Evolutionary conservation across 352 stramenopile genomes (phyloP).

Genomic region (Globisporangium takayamanum): DNA sequence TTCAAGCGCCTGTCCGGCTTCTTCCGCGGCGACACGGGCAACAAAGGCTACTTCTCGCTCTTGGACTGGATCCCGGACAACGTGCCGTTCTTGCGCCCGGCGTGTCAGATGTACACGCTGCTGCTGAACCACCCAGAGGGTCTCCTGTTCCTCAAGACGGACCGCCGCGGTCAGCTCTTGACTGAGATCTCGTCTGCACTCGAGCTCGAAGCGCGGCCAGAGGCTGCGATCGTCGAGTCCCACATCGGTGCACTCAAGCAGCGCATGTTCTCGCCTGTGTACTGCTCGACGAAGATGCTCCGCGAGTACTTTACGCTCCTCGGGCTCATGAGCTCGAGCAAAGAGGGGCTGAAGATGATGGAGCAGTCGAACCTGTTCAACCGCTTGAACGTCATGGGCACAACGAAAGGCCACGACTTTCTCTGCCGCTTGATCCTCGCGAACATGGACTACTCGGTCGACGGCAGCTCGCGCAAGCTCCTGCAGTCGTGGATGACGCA

Average conservation of each 20-base stretch:
- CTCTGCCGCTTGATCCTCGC: slow-evolving; percentile 83
- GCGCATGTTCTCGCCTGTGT: slow-evolving; percentile 86
- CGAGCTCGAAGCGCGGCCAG: slow-evolving; percentile 75
- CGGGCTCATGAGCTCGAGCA: slow-evolving; percentile 86
- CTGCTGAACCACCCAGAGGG: slow-evolving; percentile 84
- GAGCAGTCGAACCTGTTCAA: slow-evolving; percentile 88
- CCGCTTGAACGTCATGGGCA: slow-evolving; percentile 81
- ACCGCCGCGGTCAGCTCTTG: slow-evolving; percentile 74
- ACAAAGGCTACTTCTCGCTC: slow-evolving; percentile 88
- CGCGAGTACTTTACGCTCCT: slow-evolving; percentile 87
- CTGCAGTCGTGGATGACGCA: slow-evolving; percentile 86
- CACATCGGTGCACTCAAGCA: slow-evolving; percentile 84
- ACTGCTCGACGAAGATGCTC: slow-evolving; percentile 80
- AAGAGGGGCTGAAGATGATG: slow-evolving; percentile 88
- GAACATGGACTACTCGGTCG: slow-evolving; percentile 86
- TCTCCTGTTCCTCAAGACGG: slow-evolving; percentile 83
- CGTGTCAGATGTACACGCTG: slow-evolving; percentile 88
- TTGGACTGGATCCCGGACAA: slow-evolving; percentile 88
- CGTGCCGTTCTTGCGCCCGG: slow-evolving; percentile 78
- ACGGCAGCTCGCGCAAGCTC: slow-evolving; percentile 81
- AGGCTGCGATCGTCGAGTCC: slow-evolving; percentile 84
- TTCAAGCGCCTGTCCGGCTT: slow-evolving; percentile 88
- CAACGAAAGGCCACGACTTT: slow-evolving; percentile 84
- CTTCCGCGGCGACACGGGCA: slow-evolving; percentile 84
- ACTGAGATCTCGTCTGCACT: slow-evolving; percentile 82